Conservation (phyloP, 495 filamentous ascomycete genomes). For the Entonaema liquescens region DNA sequence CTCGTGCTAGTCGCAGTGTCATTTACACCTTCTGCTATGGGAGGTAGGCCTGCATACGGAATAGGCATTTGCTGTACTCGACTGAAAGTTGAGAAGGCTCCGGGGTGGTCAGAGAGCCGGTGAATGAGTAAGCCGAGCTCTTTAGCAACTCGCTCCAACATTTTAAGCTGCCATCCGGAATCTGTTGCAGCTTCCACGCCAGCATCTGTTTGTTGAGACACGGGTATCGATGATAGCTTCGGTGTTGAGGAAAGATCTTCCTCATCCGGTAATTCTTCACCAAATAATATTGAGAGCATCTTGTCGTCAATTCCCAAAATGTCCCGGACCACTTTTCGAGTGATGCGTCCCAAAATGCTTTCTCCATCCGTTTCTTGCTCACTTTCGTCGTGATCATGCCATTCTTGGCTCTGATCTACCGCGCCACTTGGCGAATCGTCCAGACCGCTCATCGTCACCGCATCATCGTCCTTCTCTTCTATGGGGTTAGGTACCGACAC, state of each 20-base stretch:
- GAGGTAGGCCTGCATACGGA: slow-evolving; percentile 64
- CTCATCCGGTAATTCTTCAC: slow-evolving; percentile 77
- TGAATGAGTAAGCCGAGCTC: slow-evolving; percentile 86
- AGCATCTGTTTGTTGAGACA: slow-evolving; percentile 20
- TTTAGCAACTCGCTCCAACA: slow-evolving; percentile 83
- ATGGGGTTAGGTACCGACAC: slow-evolving; percentile 17
- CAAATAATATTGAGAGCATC: slow-evolving; percentile 84
- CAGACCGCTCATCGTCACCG: slow-evolving; percentile 31
- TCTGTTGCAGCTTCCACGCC: slow-evolving; percentile 51
- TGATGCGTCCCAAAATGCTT: slow-evolving; percentile 82
- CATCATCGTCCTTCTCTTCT: slow-evolving; percentile 37
- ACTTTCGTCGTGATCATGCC: slow-evolving; percentile 53
- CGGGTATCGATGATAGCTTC: slow-evolving; percentile 42
- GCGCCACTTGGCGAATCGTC: slow-evolving; percentile 49
- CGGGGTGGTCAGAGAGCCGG: slow-evolving; percentile 79
- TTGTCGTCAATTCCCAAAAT: slow-evolving; percentile 91
- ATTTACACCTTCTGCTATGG: slow-evolving; percentile 58
- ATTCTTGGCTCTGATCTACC: slow-evolving; percentile 45
- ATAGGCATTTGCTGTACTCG: slow-evolving; percentile 60
- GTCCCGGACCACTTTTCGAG: slow-evolving; percentile 84
- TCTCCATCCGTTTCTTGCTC: slow-evolving; percentile 56
- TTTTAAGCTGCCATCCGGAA: slow-evolving; percentile 73
- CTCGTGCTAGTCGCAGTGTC: slow-evolving; percentile 37
- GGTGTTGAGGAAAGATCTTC: slow-evolving; percentile 55
- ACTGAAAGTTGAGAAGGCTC: slow-evolving; percentile 81